Evolutionary conservation across 768 basidiomycete species (phyloP), one percentile per base, ranked within the genome.

Genomic region (Boletus vermiculosoides): DNA sequence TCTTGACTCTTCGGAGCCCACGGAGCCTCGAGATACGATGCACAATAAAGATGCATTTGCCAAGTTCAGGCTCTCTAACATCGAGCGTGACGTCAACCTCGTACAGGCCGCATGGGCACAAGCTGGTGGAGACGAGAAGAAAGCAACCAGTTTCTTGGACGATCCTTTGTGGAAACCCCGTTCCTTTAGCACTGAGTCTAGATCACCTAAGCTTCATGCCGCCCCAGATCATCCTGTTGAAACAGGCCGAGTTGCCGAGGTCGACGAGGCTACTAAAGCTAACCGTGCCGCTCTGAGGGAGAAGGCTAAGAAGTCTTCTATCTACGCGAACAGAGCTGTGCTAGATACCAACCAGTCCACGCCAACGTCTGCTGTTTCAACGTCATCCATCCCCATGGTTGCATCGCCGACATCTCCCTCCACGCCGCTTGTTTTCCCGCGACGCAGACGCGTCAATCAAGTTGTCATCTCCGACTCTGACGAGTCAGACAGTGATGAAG

Each of bases 261-360:
- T 90, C 25, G 88, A 90, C 39, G 87, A 90, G 59, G 87, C 85
- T n/a, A 80, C 77, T 40, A 84, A 83, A 62, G 87, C 86, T 2
- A 82, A 78, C 59, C 79, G 86, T 57, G 82, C 79, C 20, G 84
- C 87, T 34, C 78, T 77, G 56, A 85, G 78, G 66, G 88, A 90
- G 73, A 86, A 89, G 71, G 88, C 85, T 22, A 91, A 88, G 71
- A 87, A 83, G 65, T 92, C 90, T n/a, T 79, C 84, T 69, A 92
- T 92, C 49, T 92, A 92, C 62, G 85, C 86, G 41, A 87, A 86
- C 60, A 81, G 87, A 54, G 71, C 78, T 39, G 72, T 74, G 30
- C 73, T 86, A 36, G 82, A 82, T 54, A 73, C 71, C 48, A 81
- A 74, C 52, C 73, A 74, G 28, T 69, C 80, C 16, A 76, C 80